Conservation (phyloP, 306 rosid genomes). For the Medicago ruthenica region DNA sequence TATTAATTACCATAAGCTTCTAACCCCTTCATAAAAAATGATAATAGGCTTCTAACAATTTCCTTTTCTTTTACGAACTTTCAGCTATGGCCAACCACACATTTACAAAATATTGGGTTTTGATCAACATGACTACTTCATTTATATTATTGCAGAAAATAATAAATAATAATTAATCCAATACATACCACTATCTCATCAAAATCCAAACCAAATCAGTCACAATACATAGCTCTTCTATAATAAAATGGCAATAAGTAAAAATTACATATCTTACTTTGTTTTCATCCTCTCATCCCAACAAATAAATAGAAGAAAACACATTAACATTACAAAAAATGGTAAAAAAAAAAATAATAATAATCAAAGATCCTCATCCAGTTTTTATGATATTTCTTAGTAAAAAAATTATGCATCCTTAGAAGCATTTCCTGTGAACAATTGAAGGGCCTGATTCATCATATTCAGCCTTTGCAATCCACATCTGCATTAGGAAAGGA, state of each 20-base stretch:
- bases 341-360: slow-evolving; percentile 30
- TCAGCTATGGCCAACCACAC: too few relatives aligned
- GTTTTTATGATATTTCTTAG: slow-evolving; percentile 54
- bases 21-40: too few relatives aligned
- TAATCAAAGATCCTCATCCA: slow-evolving; percentile 55
- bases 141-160: slow-evolving; percentile 18
- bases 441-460: slow-evolving; percentile 97
- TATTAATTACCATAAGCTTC: too few relatives aligned
- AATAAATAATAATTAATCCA: slow-evolving; percentile 32
- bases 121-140: slow-evolving; percentile 21
- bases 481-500: slow-evolving; percentile 67
- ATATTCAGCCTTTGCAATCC: slow-evolving; percentile 96
- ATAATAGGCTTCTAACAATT: too few relatives aligned
- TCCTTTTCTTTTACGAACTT: too few relatives aligned
- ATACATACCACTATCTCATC: slow-evolving; percentile 22
- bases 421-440: slow-evolving; percentile 99
- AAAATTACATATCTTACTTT: slow-evolving; percentile 58
- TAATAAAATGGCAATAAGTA: slow-evolving; percentile 38
- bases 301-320: slow-evolving; percentile 47
- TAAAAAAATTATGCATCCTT: slow-evolving; percentile 50
- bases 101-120: too few relatives aligned
- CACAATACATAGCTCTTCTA: slow-evolving; percentile 57
- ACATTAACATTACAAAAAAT: slow-evolving; percentile 56
- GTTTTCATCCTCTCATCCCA: slow-evolving; percentile 68
- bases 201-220: slow-evolving; percentile 58